Base-by-base conservation (phyloP, 2,329 filamentous ascomycete species). In the Dothistroma septosporum region DNA sequence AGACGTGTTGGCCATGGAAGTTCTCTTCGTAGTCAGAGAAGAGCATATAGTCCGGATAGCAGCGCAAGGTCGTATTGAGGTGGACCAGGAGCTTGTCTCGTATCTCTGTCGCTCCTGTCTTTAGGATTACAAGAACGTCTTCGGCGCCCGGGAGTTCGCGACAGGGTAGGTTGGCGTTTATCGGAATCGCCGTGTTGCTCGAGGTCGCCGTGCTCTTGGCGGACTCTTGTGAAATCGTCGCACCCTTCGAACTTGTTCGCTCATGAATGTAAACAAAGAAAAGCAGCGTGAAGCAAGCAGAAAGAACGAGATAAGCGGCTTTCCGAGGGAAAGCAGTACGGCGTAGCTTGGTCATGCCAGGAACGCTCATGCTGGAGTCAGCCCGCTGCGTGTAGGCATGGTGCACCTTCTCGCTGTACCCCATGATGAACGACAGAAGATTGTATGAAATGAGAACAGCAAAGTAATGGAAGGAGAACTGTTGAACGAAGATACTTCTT, bases 51-150 rank as follows among this genome's bases (percentile, higher is more conserved):
- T 74, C 61, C 0, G 69, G 71, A 19, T 72, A 69, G 62, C 74
- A 75, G 21, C 63, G 68, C 11, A 78, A 60, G 4, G 70, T 73
- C 48, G 74, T 74, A 53, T 72, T 68, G 57, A 77, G 69, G 55
- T 73, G 70, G 7, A 75, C 53, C 1, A 70, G 67, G 1, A 72
- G 61, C 50, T 68, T 70, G 58, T 72, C 70, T 10, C 68, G 63
- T 24, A 76, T 59, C 55, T 75, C 64, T 58, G 69, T 69, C 33
- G 71, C 60, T 63, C 76, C 59, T 21, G 70, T 74, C 71, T 64
- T 76, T 53, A 86, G 72, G 19, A 85, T 74, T 19, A 86, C 78
- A 60, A 85, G 78, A 47, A 84, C 71, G 64, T 85, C 77, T 4
- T 81, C 73, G 2, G 76, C 74, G 52, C 73, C 73, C 0, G 68